These are phyloP conservation scores for Podospora tetraspora DNA, from an alignment of 495 filamentous ascomycete species.

Conservation along the genomic window DNA sequence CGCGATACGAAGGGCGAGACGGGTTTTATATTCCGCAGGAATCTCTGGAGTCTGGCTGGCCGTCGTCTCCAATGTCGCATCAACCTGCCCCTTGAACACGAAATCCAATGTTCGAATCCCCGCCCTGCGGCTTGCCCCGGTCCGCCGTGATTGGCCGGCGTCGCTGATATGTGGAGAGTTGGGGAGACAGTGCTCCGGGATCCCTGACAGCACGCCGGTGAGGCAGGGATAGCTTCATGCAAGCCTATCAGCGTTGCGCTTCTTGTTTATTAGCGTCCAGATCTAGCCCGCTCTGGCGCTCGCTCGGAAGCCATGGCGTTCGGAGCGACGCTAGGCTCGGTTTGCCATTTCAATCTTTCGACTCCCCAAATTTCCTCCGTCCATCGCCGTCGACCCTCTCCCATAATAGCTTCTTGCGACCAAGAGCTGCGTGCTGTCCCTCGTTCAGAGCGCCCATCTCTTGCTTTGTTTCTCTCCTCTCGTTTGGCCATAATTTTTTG, in stretches of 20 bases:
- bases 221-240: conserved; percentile 13
- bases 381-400: conserved; percentile 5
- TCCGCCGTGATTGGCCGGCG: conserved; percentile 2
- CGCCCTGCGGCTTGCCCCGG: background rate
- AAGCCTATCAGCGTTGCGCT: conserved; percentile 13
- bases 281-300: conserved; percentile 7
- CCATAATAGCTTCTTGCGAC: conserved; percentile 13
- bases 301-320: conserved; percentile 22
- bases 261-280: conserved; percentile 7
- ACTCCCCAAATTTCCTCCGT: conserved; percentile 9
- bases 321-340: conserved; percentile 14
- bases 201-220: conserved; percentile 4
- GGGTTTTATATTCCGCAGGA: background rate
- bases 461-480: conserved; percentile 11
- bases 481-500: conserved; percentile 18
- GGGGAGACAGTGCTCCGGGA: conserved; percentile 3
- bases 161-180: background rate
- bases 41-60: background rate
- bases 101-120: background rate
- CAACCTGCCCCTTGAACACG: background rate
- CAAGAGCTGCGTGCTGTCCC: conserved; percentile 23
- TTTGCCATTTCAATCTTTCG: conserved; percentile 10
- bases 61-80: background rate
- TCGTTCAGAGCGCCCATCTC: conserved; percentile 22
- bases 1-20: background rate